Percentiles rank a stretch among this genome's conserved stretches.
These are phyloP conservation scores for Chaetomium fimeti DNA, from an alignment of 495 filamentous ascomycete species.

Conservation along the genomic window DNA sequence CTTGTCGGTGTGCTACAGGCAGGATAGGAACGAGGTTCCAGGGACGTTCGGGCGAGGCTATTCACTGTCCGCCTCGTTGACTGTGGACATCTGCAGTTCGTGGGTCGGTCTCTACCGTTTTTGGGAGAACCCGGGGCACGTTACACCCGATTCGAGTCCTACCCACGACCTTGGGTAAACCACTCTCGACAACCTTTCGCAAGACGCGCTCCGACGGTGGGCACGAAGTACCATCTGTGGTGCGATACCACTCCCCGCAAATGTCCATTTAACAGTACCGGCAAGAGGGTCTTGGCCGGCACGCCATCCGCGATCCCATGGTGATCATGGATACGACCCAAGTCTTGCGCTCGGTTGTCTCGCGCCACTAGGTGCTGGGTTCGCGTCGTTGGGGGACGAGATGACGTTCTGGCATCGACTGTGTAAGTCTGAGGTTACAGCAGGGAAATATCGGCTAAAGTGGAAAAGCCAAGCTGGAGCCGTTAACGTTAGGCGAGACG, in stretches of 20 bases:
- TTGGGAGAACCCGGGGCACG: background rate
- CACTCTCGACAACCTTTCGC: background rate
- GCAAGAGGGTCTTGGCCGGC: background rate
- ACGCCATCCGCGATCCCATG: background rate
- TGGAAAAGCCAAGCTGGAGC: background rate
- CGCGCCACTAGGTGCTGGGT: background rate
- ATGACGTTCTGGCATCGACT: background rate
- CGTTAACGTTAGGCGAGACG: background rate
- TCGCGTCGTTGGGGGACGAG: background rate
- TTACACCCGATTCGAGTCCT: background rate
- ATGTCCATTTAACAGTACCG: background rate
- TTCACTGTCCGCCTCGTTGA: background rate
- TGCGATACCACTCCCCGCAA: background rate
- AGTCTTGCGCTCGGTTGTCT: background rate
- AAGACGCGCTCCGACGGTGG: background rate
- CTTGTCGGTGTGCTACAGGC: too few relatives aligned
- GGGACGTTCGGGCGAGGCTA: background rate
- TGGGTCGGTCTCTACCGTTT: too few relatives aligned
- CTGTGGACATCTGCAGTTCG: too few relatives aligned
- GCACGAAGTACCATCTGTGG: too few relatives aligned
- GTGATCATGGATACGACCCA: background rate
- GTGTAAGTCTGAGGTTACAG: conserved; percentile 4
- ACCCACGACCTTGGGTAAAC: background rate
- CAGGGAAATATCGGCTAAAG: conserved; percentile 5
- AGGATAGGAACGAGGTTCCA: too few relatives aligned